A percentile compares a stretch with the other conserved stretches of the same genome.
Conservation (phyloP, 495 filamentous ascomycete genomes). For the Trichodelitschia bisporula region DNA sequence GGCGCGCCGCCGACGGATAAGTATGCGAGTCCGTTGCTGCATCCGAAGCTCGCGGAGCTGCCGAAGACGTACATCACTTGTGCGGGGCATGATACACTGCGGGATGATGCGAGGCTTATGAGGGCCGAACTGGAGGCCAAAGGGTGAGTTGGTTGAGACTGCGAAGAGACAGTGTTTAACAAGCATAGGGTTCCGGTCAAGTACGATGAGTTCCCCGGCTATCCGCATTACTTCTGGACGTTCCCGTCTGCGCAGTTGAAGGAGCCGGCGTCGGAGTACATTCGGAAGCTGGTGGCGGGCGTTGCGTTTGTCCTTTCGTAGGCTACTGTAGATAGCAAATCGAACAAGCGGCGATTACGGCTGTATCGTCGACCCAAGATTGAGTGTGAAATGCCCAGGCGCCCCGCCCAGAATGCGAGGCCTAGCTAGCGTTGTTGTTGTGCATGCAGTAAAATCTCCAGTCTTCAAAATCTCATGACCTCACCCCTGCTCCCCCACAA, state of each 20-base stretch:
- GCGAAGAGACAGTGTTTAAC: not conserved
- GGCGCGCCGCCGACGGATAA: slow-evolving; percentile 6
- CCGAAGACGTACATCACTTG: slow-evolving; percentile 7
- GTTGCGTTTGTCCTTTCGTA: not conserved
- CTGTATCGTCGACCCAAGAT: too few relatives aligned
- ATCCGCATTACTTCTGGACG: slow-evolving; percentile 1
- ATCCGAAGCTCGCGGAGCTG: slow-evolving; percentile 5
- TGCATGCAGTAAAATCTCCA: too few relatives aligned
- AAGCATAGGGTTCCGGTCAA: not conserved
- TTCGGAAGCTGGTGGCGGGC: not conserved
- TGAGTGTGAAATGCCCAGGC: too few relatives aligned
- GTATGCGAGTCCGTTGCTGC: slow-evolving; percentile 6
- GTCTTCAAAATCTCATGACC: too few relatives aligned
- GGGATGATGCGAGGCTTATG: slow-evolving; percentile 8
- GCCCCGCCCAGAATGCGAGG: too few relatives aligned
- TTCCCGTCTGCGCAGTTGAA: not conserved
- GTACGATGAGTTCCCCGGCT: not conserved
- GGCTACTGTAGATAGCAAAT: not conserved
- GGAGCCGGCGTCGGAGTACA: not conserved
- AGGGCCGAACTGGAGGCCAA: slow-evolving; percentile 7
- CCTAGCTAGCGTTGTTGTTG: too few relatives aligned
- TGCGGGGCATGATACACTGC: slow-evolving; percentile 7
- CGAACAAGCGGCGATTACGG: too few relatives aligned
- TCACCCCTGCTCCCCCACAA: too few relatives aligned
- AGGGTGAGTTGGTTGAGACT: slow-evolving; percentile 4